Base-by-base conservation (phyloP, 352 stramenopile species). In the Phytophthora pini region DNA sequence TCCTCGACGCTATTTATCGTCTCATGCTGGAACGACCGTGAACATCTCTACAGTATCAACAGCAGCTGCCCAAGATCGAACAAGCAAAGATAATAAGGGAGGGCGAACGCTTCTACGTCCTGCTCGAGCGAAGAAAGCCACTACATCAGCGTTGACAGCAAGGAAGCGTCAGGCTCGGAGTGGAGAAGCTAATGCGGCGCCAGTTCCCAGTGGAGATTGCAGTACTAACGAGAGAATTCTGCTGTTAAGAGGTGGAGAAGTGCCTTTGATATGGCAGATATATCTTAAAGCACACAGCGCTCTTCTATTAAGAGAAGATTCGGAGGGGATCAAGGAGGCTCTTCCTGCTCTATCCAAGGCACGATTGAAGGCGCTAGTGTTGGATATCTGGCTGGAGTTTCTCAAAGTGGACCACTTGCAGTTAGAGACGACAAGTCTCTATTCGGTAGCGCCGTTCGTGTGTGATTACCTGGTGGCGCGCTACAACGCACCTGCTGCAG, bases 351-450 rank as follows among this genome's bases (percentile, higher is more conserved):
- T 77, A 29, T 81, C 56, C 1, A 76, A 76, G 56, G 53, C 56
- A 24, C 68, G 57, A 39, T 62, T 77, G n/a, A 61, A 70, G 31
- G 64, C 77, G 13, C 55, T 91, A 15, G 70, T 92, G 2, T 62
- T 93, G 4, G 85, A 93, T 51, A 76, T 93, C 5, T 88, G 82
- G 61, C 73, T 92, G 55, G 85, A 93, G 61, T 91, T 91, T 43
- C 65, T 92, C 58, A 93, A 93, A 45, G 55, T 68, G 0, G 85
- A 93, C 38, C 68, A 84, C 22, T 51, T 88, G 20, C 82, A 91
- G 43, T 36, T 84, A 0, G 83, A 93, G 45, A 87, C 77, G 7
- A 56, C 58, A 0, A 80, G 72, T 39, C 68, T 91, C 3, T 83
- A 61, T 52, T 79, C 76, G 7, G 65, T 93, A 13, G 75, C 76